Conservation (phyloP, 2,329 filamentous ascomycete species). For the Zasmidium cellare region DNA sequence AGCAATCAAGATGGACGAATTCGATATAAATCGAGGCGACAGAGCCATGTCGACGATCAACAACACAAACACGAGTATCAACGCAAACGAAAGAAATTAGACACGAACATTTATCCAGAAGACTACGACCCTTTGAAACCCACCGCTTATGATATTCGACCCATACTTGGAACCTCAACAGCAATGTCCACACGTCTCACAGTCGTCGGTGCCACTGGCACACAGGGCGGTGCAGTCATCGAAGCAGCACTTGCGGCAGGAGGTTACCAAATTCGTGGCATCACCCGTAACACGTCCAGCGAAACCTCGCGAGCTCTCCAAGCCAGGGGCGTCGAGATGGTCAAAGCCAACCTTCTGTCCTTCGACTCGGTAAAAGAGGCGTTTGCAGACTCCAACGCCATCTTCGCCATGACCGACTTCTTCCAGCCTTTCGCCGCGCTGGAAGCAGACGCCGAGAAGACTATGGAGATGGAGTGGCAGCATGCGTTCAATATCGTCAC, state of each 20-base stretch:
- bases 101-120: too few species aligned
- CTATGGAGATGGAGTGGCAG: slow-evolving; percentile 46
- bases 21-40: too few species aligned
- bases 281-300: slow-evolving; percentile 47
- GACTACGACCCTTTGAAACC: too few species aligned
- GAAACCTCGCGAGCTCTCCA: slow-evolving; percentile 35
- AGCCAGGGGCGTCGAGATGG: slow-evolving; percentile 39
- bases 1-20: too few species aligned
- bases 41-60: neutral
- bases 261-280: slow-evolving; percentile 32
- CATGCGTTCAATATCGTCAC: slow-evolving; percentile 59
- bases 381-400: slow-evolving; percentile 39
- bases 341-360: slow-evolving; percentile 38
- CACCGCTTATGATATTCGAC: neutral
- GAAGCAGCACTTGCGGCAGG: neutral
- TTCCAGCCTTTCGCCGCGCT: slow-evolving; percentile 3
- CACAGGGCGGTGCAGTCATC: neutral
- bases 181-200: neutral
- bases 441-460: slow-evolving; percentile 23
- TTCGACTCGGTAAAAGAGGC: slow-evolving; percentile 34
- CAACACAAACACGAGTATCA: neutral
- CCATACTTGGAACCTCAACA: neutral
- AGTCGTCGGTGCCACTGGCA: neutral
- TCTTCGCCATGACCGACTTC: slow-evolving; percentile 37
- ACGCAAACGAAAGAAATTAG: too few species aligned